Conservation (phyloP, 768 basidiomycete genomes). For the Suillus hirtellus region DNA sequence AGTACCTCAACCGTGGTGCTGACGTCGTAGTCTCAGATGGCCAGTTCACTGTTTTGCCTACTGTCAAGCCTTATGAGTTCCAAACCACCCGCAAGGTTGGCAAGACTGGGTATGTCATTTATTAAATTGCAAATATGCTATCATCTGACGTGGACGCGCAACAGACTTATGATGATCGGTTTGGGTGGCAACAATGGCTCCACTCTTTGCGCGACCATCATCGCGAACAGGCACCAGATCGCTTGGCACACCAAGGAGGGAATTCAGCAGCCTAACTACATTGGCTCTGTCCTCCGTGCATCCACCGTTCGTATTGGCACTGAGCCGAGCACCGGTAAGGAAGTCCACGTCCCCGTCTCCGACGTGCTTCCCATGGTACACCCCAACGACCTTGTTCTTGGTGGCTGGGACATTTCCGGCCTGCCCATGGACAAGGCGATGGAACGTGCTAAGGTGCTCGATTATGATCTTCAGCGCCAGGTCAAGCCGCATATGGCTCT, state of each 20-base stretch:
- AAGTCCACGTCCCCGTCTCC: constrained; percentile 88
- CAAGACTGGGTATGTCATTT: constrained; percentile 81
- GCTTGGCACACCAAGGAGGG: constrained; percentile 93
- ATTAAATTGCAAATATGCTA: constrained; percentile 12
- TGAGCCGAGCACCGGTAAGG: constrained; percentile 78
- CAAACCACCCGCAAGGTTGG: constrained; percentile 82
- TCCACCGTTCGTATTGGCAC: constrained; percentile 91
- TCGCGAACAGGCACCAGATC: constrained; percentile 95
- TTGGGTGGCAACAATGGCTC: constrained; percentile 97
- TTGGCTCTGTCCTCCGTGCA: constrained; percentile 93
- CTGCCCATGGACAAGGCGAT: constrained; percentile 87
- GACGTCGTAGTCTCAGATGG: constrained; percentile 70
- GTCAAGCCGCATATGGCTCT: constrained; percentile 82
- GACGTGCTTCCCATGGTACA: constrained; percentile 97
- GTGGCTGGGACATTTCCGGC: constrained; percentile 98
- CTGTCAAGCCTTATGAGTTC: constrained; percentile 83
- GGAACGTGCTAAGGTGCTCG: constrained; percentile 89
- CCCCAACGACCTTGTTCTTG: constrained; percentile 95
- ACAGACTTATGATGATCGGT: constrained; percentile 94
- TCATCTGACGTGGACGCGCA: constrained; percentile 1
- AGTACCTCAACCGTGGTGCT: constrained; percentile 79
- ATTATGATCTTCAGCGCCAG: constrained; percentile 96
- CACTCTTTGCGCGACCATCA: constrained; percentile 90
- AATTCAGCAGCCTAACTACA: constrained; percentile 93
- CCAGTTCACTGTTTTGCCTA: constrained; percentile 77